Conservation (phyloP, 1,139 yeast species). For the Sugiyamaella castrensis region DNA sequence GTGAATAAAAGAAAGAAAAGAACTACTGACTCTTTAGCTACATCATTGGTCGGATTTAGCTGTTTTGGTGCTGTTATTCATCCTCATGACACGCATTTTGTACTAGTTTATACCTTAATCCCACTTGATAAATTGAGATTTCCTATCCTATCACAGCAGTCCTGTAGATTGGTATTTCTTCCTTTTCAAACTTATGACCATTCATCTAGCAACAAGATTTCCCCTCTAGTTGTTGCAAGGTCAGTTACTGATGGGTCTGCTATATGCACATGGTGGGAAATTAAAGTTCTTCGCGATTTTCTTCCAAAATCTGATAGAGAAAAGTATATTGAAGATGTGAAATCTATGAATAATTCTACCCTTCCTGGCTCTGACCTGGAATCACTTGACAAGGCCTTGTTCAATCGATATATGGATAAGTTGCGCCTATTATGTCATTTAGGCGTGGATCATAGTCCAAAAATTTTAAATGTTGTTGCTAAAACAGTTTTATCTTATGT, state of each 20-base stretch:
- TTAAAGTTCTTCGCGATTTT: conserved; percentile 18
- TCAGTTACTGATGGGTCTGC: conserved; percentile 21
- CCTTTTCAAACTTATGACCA: conserved; percentile 17
- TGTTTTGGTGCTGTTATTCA: conserved; percentile 23
- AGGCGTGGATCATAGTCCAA: conserved; percentile 10
- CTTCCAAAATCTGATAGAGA: conserved; percentile 15
- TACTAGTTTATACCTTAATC: conserved; percentile 21
- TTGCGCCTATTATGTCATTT: conserved; percentile 21
- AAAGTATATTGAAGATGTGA: not conserved
- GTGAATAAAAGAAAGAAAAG: conserved; percentile 11
- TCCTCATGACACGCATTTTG: conserved; percentile 24
- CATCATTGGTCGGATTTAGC: conserved; percentile 19
- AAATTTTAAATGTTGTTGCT: conserved; percentile 17
- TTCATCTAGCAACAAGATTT: not conserved
- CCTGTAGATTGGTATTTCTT: conserved; percentile 22
- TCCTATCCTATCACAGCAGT: conserved; percentile 26
- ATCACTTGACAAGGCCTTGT: conserved; percentile 2
- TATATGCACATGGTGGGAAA: conserved; percentile 27
- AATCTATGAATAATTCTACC: no score
- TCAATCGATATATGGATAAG: conserved; percentile 14
- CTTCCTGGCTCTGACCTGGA: not conserved
- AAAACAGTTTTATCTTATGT: conserved; percentile 2
- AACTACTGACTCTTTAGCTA: conserved; percentile 13
- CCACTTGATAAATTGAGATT: conserved; percentile 24
- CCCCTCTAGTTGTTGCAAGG: conserved; percentile 8